Percentiles rank a stretch among this genome's conserved stretches.
Evolutionary conservation across 179 eudicot species (phyloP).

Genomic region (Beta macrorhiza): DNA sequence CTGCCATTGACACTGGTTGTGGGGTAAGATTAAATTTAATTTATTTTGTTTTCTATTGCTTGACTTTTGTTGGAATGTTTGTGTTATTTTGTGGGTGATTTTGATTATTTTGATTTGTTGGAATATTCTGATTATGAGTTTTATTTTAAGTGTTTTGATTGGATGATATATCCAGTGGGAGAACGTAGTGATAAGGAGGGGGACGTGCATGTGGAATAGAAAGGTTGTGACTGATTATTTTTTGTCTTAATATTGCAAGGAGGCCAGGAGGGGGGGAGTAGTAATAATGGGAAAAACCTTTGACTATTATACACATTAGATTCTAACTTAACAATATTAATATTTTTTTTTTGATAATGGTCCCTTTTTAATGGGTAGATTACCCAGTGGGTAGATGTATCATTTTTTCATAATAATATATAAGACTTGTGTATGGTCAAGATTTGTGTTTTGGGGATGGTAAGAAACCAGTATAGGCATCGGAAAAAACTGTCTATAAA

Average conservation of each 20-base stretch:
- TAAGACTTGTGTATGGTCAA: too few species aligned
- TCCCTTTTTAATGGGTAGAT: too few species aligned
- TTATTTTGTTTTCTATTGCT: neutral
- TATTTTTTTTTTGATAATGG: too few species aligned
- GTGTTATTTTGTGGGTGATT: neutral
- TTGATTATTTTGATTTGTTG: neutral
- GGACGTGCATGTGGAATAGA: neutral
- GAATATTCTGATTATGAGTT: neutral
- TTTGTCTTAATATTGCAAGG: neutral
- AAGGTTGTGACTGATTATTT: neutral
- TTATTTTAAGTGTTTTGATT: neutral
- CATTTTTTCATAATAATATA: too few species aligned
- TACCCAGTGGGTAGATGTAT: too few species aligned
- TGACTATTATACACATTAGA: too few species aligned
- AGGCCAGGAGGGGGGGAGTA: neutral
- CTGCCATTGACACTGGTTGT: conserved; percentile 87
- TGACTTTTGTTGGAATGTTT: neutral
- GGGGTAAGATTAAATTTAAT: conserved; percentile 48
- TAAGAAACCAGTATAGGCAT: too few species aligned
- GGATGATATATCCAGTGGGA: conserved; percentile 3
- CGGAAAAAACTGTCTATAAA: too few species aligned
- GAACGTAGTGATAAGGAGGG: neutral
- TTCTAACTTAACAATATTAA: too few species aligned
- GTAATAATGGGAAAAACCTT: neutral
- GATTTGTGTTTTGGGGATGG: too few species aligned